These are phyloP conservation scores for Pseudonitzschia pungens DNA, from an alignment of 108 stramenopile species.

Conservation along the genomic window DNA sequence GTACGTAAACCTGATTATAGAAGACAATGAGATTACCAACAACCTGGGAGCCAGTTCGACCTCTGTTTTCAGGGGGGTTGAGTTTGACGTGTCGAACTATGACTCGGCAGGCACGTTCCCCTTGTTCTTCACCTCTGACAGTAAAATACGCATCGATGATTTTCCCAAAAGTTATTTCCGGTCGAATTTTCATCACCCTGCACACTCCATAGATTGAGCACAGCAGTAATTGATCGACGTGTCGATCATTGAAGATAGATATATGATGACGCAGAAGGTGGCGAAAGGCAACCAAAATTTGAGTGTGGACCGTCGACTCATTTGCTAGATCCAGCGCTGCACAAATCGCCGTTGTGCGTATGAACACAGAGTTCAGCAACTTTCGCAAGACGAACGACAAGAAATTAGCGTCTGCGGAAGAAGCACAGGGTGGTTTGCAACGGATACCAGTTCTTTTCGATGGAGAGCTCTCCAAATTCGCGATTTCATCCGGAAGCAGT, in stretches of 20 bases:
- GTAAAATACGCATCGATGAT: slow-evolving; percentile 39
- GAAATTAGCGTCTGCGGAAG: slow-evolving; percentile 25
- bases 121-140: slow-evolving; percentile 25
- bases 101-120: slow-evolving; percentile 34
- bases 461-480: not conserved
- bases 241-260: slow-evolving; percentile 35
- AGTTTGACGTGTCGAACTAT: slow-evolving; percentile 33
- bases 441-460: not conserved
- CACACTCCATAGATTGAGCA: slow-evolving; percentile 41
- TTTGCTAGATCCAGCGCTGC: slow-evolving; percentile 22
- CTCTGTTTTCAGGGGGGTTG: not conserved
- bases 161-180: slow-evolving; percentile 34
- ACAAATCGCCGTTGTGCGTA: slow-evolving; percentile 32
- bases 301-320: slow-evolving; percentile 11
- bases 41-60: slow-evolving; percentile 8
- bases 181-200: slow-evolving; percentile 27
- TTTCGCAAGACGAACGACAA: slow-evolving; percentile 35
- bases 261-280: slow-evolving; percentile 38
- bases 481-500: slow-evolving; percentile 23
- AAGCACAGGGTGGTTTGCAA: slow-evolving; percentile 8
- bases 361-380: slow-evolving; percentile 26
- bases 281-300: slow-evolving; percentile 45
- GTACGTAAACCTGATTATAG: slow-evolving; percentile 48
- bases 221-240: slow-evolving; percentile 44
- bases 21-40: slow-evolving; percentile 41